A percentile compares a stretch with the other conserved stretches of the same genome.
phyloP scores from a whole-genome alignment of 768 basidiomycete species.

The Pleurotus tuoliensis region DNA sequence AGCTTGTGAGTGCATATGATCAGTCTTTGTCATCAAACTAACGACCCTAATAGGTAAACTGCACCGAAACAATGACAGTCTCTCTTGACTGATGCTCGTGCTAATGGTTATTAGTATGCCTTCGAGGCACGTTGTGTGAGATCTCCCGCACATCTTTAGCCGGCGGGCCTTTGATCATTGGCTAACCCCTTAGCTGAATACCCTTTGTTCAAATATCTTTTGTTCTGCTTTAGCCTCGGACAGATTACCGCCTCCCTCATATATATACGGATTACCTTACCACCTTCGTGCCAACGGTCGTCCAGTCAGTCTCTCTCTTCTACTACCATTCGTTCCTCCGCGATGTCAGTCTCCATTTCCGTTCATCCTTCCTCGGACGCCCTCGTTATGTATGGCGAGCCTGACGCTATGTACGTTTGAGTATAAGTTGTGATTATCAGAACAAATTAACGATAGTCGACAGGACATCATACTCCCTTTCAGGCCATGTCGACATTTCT shows the following conservation, averaged over 20 bases:
- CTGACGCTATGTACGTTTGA: conserved; percentile 55
- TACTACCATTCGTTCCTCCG: background rate
- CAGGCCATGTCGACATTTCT: conserved; percentile 72
- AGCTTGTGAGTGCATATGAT: too few species aligned
- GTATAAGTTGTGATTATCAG: background rate
- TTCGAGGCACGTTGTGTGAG: conserved; percentile 2
- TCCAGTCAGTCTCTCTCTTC: background rate
- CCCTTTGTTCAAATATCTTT: conserved; percentile 7
- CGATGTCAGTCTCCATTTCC: conserved; percentile 66
- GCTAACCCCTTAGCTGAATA: background rate
- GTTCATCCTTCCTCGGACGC: conserved; percentile 55
- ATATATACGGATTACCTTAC: background rate
- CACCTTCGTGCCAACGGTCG: background rate
- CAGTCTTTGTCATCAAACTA: background rate
- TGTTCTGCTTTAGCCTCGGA: conserved; percentile 3
- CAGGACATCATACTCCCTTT: conserved; percentile 85
- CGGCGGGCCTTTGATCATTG: background rate
- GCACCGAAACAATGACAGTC: background rate
- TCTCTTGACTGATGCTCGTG: background rate
- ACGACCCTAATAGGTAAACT: background rate
- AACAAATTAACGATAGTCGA: background rate
- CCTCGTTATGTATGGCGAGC: conserved; percentile 69
- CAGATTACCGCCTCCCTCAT: background rate
- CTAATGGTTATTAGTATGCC: background rate
- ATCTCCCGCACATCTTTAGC: background rate